A percentile compares a stretch with the other conserved stretches of the same genome.
Conservation (phyloP, 257 asterid species). For the Scutellaria baicalensis region DNA sequence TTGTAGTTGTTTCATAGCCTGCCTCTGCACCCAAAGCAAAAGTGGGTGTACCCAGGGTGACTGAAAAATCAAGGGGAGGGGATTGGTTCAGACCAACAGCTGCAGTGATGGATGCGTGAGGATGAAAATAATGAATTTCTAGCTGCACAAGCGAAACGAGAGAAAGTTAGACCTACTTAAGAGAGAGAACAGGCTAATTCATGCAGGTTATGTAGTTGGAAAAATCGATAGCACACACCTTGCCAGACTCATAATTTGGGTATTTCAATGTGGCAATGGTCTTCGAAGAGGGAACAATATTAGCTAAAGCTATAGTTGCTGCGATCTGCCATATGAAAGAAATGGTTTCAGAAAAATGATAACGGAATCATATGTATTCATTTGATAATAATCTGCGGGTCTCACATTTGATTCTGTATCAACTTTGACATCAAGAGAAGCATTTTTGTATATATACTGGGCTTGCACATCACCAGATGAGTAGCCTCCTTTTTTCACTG, state of each 20-base stretch:
- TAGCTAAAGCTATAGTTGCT: conserved; percentile 44
- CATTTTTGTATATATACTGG: conserved; percentile 54
- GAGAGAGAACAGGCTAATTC: neutral
- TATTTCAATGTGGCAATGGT: conserved; percentile 55
- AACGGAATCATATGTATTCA: neutral
- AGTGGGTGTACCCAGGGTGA: conserved; percentile 72
- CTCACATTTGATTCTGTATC: conserved; percentile 88
- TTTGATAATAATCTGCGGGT: conserved; percentile 3
- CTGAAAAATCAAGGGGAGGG: conserved; percentile 54
- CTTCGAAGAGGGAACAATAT: conserved; percentile 67
- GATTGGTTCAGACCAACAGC: conserved; percentile 54
- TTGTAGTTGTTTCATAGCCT: conserved; percentile 53
- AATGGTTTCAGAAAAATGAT: conserved; percentile 4
- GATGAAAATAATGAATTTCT: conserved; percentile 69
- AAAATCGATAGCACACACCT: conserved; percentile 37
- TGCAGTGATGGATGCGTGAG: conserved; percentile 59
- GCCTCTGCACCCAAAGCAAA: conserved; percentile 85
- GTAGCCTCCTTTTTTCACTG: conserved; percentile 75
- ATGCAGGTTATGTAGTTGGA: neutral
- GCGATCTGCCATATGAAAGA: conserved; percentile 39
- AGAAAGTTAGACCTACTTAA: neutral
- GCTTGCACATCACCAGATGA: conserved; percentile 83
- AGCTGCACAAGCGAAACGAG: conserved; percentile 29
- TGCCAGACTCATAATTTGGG: conserved; percentile 75
- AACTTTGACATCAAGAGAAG: conserved; percentile 61